Evolutionary conservation across 305 asterid species (phyloP), one percentile per base, ranked within the genome.

Genomic region (Fraxinus platypoda): DNA sequence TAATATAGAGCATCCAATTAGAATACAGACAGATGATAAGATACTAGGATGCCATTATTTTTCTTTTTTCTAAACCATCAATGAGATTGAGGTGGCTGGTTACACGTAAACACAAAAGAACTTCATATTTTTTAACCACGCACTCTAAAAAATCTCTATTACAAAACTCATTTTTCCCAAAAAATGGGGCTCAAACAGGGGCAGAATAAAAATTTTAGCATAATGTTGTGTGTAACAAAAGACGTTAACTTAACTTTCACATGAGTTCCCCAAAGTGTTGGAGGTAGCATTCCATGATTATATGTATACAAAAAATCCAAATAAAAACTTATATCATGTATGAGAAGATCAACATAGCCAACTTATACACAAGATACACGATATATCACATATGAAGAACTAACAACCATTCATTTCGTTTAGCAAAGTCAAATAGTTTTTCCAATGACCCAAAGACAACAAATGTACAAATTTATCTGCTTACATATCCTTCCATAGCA

Each of bases 1-100:
- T 12, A 64, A 84, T n/a, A 82, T 74, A 66, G 57, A 64, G 54
- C 54, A 87, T 74, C 64, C 79, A 49, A 77, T 87, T 78, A 86
- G 80, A 57, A 81, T 46, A 74, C 43, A 30, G 25, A 52, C 76
- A 43, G 71, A 38, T 43, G 59, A 68, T 23, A 43, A 77, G 54
- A 74, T 26, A 62, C 12, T 46, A 31, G n/a, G 26, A 81, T 11
- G 35, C 34, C 25, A 78, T 30, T 26, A 12, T 9, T 74, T 35
- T 81, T 37, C 30, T 1, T 8, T 33, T 57, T 23, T 73, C 49
- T 38, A 21, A 54, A 52, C 75, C 11, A 64, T 73, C 19, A 37
- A 33, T 43, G 70, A 81, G 46, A 59, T 74, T 23, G 17, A 78
- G 57, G 17, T n/a, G n/a, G n/a, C n/a, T n/a, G n/a, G n/a, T 43